Percentiles rank a stretch among this genome's conserved stretches.
Conservation (phyloP, 148 eudicot genomes). For the Chenopodium suecicum region DNA sequence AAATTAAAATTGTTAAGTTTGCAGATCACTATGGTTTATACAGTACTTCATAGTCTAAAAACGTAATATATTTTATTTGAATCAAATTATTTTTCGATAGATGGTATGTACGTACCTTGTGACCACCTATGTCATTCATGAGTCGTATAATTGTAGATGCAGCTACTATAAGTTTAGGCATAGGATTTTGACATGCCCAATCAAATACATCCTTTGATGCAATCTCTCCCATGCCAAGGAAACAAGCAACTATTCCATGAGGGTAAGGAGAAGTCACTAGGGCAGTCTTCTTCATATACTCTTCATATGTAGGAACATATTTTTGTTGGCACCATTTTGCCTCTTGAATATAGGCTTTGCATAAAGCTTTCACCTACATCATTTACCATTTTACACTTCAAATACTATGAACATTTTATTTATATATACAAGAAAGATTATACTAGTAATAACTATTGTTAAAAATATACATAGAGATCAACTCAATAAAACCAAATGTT, state of each 20-base stretch:
- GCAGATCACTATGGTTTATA: not conserved
- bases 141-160: constrained; percentile 28
- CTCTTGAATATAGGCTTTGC: constrained; percentile 33
- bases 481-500: no score
- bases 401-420: no score
- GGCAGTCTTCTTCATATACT: constrained; percentile 39
- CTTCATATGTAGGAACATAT: constrained; percentile 38
- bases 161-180: constrained; percentile 34
- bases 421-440: no score
- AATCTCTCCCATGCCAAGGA: constrained; percentile 37
- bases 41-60: not conserved
- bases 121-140: constrained; percentile 39
- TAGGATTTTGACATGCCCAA: constrained; percentile 34
- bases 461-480: no score
- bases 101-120: constrained; percentile 37
- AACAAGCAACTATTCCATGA: constrained; percentile 21
- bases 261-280: constrained; percentile 17
- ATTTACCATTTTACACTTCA: no score
- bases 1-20: no score
- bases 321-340: constrained; percentile 40
- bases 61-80: no score
- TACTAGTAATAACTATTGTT: no score
- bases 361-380: constrained; percentile 26
- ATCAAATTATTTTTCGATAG: no score
- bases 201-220: constrained; percentile 36